phyloP scores from a whole-genome alignment of 1,284 basidiomycete species.

The Puccinia polysora region DNA sequence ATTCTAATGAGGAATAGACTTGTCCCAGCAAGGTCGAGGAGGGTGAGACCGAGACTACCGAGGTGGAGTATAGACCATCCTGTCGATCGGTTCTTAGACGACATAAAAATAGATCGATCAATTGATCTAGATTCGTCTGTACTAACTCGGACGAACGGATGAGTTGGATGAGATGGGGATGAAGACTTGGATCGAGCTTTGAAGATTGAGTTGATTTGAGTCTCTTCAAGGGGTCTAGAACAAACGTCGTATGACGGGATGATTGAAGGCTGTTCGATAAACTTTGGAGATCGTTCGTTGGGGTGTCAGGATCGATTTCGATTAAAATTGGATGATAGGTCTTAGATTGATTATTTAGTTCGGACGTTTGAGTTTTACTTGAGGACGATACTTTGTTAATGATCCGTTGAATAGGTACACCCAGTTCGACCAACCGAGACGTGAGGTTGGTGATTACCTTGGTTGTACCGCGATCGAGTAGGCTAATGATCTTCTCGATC shows the following conservation, averaged over 20 bases:
- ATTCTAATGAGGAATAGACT: slow-evolving; percentile 91
- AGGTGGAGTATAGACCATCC: slow-evolving; percentile 87
- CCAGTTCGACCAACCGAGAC: not conserved
- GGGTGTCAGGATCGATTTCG: too few species aligned
- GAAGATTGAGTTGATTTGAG: not conserved
- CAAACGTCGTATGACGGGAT: not conserved
- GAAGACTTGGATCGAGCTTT: not conserved
- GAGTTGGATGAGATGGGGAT: slow-evolving; percentile 1
- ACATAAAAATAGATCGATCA: slow-evolving; percentile 63
- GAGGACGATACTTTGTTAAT: not conserved
- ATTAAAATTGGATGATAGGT: too few species aligned
- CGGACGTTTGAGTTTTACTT: not conserved
- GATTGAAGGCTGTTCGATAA: not conserved
- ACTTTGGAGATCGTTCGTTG: not conserved
- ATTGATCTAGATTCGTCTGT: not conserved
- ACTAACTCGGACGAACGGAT: slow-evolving; percentile 7
- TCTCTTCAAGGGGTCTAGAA: slow-evolving; percentile 6
- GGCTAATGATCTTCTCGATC: not conserved
- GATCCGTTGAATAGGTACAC: slow-evolving; percentile 7
- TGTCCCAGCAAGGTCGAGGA: slow-evolving; percentile 70
- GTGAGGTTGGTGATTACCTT: slow-evolving; percentile 23
- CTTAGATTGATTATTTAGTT: too few species aligned
- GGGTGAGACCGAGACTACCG: slow-evolving; percentile 68
- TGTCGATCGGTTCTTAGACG: slow-evolving; percentile 77
- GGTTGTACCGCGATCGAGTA: slow-evolving; percentile 6